Conservation (phyloP, 257 asterid genomes). For the Cruciata laevipes region DNA sequence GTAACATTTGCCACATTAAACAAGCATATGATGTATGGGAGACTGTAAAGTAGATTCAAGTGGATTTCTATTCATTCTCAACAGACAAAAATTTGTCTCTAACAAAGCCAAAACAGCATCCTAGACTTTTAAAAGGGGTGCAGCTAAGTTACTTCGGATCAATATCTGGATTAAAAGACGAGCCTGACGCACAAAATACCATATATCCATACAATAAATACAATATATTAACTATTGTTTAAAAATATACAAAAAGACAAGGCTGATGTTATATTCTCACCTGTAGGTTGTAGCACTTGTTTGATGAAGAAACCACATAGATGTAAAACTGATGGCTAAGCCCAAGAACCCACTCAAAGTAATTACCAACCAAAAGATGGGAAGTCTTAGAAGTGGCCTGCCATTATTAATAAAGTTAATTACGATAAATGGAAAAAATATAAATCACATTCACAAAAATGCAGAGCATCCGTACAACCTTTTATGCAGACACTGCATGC, state of each 20-base stretch:
- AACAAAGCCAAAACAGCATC: neutral
- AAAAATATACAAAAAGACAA: neutral
- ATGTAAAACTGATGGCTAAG: conserved; percentile 84
- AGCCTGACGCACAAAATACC: neutral
- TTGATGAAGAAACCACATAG: conserved; percentile 99
- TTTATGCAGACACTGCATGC: neutral
- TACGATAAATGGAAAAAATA: neutral
- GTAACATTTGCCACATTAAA: neutral
- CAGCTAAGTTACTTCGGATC: neutral
- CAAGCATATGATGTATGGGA: neutral
- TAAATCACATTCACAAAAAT: neutral
- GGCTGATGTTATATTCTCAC: conserved; percentile 22
- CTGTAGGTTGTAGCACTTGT: conserved; percentile 92
- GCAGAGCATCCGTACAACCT: neutral
- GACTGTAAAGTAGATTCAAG: neutral
- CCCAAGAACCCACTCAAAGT: conserved; percentile 90
- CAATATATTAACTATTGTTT: neutral
- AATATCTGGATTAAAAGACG: neutral
- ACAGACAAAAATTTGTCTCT: neutral
- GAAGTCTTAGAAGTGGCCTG: conserved; percentile 74
- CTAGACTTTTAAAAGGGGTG: neutral
- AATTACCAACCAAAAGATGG: conserved; percentile 70
- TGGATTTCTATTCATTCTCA: neutral
- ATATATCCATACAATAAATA: neutral
- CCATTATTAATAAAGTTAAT: neutral